phyloP scores from a whole-genome alignment of 768 basidiomycete species.

The Pholiota molesta region DNA sequence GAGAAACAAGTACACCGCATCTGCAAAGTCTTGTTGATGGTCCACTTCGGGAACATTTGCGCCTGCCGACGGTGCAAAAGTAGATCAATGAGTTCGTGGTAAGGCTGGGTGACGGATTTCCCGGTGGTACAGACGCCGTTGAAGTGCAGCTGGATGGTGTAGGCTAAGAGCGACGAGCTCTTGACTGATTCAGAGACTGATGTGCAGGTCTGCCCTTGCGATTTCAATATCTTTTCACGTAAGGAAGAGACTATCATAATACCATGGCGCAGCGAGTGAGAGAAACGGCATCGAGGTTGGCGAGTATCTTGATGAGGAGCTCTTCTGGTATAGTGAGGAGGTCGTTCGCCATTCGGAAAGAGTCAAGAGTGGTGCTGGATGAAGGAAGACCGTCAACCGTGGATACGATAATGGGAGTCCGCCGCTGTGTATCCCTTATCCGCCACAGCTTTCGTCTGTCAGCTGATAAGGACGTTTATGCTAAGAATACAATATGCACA shows the following conservation, averaged over 20 bases:
- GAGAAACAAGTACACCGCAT: not conserved
- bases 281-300: not conserved
- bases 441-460: no score
- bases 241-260: not conserved
- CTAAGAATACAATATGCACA: no score
- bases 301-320: not conserved
- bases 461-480: no score
- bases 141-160: not conserved
- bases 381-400: no score
- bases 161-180: not conserved
- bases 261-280: not conserved
- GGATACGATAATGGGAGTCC: no score
- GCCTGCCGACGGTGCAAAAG: not conserved
- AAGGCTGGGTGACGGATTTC: not conserved
- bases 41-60: not conserved
- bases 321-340: no score
- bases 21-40: not conserved
- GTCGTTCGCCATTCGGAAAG: no score
- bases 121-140: not conserved
- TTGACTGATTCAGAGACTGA: not conserved
- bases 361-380: no score
- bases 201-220: not conserved
- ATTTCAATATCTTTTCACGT: not conserved
- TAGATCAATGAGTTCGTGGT: not conserved
- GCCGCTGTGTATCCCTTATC: no score